Evolutionary conservation across 352 stramenopile genomes (phyloP).

Genomic region (Globisporangium yorkense): DNA sequence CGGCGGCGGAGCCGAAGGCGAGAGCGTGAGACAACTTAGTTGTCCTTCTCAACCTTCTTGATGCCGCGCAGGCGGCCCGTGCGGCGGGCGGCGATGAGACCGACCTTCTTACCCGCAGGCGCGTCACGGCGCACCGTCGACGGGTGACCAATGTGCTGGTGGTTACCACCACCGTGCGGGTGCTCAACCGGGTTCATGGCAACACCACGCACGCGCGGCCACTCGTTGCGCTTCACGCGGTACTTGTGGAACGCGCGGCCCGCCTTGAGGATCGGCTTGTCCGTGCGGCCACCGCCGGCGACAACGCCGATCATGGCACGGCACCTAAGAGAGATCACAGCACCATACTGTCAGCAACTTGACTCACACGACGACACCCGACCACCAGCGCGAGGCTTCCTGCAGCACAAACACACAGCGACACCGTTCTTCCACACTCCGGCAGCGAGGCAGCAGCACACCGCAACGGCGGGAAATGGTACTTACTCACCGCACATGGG

Average conservation of each 20-base stretch:
- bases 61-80: conserved; percentile 97
- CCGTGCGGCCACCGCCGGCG: conserved; percentile 96
- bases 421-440: conserved; percentile 2
- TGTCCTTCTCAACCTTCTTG: conserved; percentile 95
- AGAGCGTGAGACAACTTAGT: conserved; percentile 35
- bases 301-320: conserved; percentile 97
- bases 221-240: conserved; percentile 97
- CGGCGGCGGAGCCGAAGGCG: not conserved
- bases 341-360: conserved; percentile 14
- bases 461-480: conserved; percentile 33
- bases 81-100: conserved; percentile 96
- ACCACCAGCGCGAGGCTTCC: not conserved
- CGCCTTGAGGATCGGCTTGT: conserved; percentile 96
- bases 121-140: conserved; percentile 94
- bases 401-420: conserved; percentile 2
- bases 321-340: conserved; percentile 68
- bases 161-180: conserved; percentile 99
- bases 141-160: conserved; percentile 99
- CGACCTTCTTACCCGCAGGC: conserved; percentile 97
- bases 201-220: conserved; percentile 98
- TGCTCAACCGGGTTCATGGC: conserved; percentile 99
- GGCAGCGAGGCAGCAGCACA: conserved; percentile 19
- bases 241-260: conserved; percentile 19
- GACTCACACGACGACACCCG: not conserved
- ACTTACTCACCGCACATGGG: conserved; percentile 82